Conservation (phyloP, 106 monocot genomes). For the Vanilla planifolia region DNA sequence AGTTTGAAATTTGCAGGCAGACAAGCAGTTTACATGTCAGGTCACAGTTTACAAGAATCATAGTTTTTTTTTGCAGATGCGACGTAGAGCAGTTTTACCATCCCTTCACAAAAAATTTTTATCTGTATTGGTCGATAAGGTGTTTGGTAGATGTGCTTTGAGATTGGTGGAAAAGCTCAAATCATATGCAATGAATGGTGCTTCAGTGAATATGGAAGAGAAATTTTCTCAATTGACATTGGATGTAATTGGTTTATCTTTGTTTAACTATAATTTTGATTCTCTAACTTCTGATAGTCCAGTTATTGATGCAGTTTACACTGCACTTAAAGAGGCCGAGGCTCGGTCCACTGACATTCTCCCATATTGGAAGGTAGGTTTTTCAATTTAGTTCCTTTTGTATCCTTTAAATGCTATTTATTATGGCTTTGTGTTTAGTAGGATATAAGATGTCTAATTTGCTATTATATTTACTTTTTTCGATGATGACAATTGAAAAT, state of each 20-base stretch:
- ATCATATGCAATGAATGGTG: constrained; percentile 38
- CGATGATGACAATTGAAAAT: no score
- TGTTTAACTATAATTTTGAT: constrained; percentile 98
- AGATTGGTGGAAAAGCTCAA: constrained; percentile 81
- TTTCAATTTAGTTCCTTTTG: not conserved
- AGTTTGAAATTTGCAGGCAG: no score
- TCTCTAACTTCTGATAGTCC: constrained; percentile 86
- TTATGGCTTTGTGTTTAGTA: no score
- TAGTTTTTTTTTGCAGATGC: constrained; percentile 31
- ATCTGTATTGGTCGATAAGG: constrained; percentile 84
- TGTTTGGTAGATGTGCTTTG: constrained; percentile 80
- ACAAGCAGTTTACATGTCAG: no score
- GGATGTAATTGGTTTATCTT: constrained; percentile 86
- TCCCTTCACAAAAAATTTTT: constrained; percentile 86
- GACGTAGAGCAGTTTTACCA: constrained; percentile 81
- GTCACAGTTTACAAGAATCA: no score
- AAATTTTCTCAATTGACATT: constrained; percentile 91
- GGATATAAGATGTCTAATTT: no score
- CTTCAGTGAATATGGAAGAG: constrained; percentile 88
- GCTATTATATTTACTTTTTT: no score
- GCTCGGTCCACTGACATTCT: constrained; percentile 90
- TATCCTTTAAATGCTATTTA: not conserved
- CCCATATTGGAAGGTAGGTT: constrained; percentile 90
- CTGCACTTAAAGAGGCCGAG: constrained; percentile 93
- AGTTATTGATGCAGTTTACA: constrained; percentile 94